These are phyloP conservation scores for Silene vulgaris DNA, from an alignment of 179 eudicot genomes.

Conservation along the genomic window DNA sequence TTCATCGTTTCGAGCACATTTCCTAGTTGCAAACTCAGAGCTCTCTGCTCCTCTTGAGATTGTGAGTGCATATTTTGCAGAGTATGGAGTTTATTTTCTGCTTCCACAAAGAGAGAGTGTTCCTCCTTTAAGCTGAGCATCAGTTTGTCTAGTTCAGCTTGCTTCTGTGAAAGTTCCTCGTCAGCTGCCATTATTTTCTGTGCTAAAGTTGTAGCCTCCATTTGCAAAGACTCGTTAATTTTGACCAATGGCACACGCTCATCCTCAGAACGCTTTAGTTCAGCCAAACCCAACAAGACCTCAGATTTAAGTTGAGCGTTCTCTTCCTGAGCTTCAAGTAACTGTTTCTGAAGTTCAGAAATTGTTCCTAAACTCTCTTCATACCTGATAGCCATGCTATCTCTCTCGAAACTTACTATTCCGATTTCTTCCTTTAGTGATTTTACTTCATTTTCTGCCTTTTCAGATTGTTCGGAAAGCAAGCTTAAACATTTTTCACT, in stretches of 20 bases:
- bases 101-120: constrained; percentile 49
- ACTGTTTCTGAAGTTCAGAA: constrained; percentile 50
- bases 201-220: constrained; percentile 54
- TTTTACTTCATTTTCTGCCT: constrained; percentile 54
- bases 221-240: constrained; percentile 55
- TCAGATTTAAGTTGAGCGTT: constrained; percentile 44
- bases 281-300: constrained; percentile 39
- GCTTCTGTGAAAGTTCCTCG: constrained; percentile 53
- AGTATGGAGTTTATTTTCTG: constrained; percentile 55
- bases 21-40: constrained; percentile 60
- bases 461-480: constrained; percentile 40
- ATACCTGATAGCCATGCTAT: constrained; percentile 43
- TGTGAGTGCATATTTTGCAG: constrained; percentile 56
- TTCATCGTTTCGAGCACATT: constrained; percentile 62
- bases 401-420: constrained; percentile 49
- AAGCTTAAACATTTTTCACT: constrained; percentile 40
- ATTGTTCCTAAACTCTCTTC: constrained; percentile 57
- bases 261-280: constrained; percentile 55
- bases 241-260: constrained; percentile 44
- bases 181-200: constrained; percentile 56
- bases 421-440: constrained; percentile 48
- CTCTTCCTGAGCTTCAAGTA: constrained; percentile 54
- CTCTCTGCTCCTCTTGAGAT: constrained; percentile 78
- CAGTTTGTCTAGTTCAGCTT: constrained; percentile 60
- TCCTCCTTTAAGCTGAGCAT: constrained; percentile 50